Evolutionary conservation across 2,329 filamentous ascomycete species (phyloP), one percentile per base, ranked within the genome.

Genomic region (Alternaria ventricosa): DNA sequence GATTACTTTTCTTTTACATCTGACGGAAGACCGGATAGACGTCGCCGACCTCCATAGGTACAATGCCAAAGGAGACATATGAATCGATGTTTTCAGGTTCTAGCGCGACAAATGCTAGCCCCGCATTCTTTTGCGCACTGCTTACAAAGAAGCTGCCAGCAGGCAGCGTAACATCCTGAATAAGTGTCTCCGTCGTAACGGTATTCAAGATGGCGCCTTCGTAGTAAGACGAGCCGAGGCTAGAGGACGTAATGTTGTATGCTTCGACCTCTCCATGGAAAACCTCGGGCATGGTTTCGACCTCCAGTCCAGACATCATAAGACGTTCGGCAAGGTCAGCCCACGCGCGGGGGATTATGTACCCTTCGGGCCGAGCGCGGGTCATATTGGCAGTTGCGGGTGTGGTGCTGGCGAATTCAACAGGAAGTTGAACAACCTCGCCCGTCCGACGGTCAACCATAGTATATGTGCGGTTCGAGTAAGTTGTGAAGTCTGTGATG

Each of bases 51-150:
- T 75, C 77, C 63, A 81, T 44, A 9, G 77, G 76, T 23, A 81
- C 72, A 25, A 80, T 75, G 5, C 74, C 75, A 63, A 78, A 79
- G 8, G 74, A 78, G 4, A 80, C 78, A 63, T 77, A 80, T 6
- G 72, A 76, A 49, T 80, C 78, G 28, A 78, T 76, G 18, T 77
- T 76, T 67, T 81, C 78, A 6, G 78, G 79, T 61, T 81, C 78
- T 6, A 80, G 64, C n/a, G 77, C 71, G 23, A 78, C 75, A 65
- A 80, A 79, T 3, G 79, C 78, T 18, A 80, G 30, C 0, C 72
- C 78, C 1, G 78, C 76, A 43, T 80, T 80, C 66, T 79, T 80
- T 70, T 81, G 79, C 59, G 69, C 69, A 23, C 71, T 75, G 36
- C 69, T 74, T 10, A 81, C 70, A 18, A 70, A 72, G 59, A 78